Conservation (phyloP, 306 rosid species). For the Glycine tomentella region DNA sequence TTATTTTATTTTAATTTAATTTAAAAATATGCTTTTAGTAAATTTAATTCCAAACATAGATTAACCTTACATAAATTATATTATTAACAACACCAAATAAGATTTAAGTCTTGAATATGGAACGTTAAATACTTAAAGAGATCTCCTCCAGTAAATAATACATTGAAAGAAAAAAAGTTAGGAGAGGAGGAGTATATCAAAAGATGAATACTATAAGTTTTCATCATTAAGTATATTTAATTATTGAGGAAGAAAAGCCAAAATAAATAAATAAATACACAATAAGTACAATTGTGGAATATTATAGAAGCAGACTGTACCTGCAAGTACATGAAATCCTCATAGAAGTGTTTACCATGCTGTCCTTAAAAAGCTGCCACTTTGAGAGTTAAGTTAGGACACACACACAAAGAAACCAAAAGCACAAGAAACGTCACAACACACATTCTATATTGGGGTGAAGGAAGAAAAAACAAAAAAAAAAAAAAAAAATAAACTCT, state of each 20-base stretch:
- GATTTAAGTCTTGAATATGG: too few species aligned
- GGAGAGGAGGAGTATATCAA: too few species aligned
- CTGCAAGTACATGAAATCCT: conserved; percentile 50
- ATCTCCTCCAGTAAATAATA: too few species aligned
- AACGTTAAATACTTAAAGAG: too few species aligned
- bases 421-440: background rate
- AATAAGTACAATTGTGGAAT: background rate
- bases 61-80: background rate
- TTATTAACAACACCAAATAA: too few species aligned
- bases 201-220: too few species aligned
- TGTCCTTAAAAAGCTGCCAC: conserved; percentile 40
- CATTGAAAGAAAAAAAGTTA: too few species aligned
- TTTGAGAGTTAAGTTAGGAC: conserved; percentile 12
- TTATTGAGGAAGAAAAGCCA: background rate
- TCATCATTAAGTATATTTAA: too few species aligned
- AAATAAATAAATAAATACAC: background rate
- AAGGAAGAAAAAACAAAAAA: background rate
- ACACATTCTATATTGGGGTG: background rate
- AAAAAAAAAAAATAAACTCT: conserved; percentile 28
- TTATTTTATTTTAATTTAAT: background rate
- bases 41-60: background rate
- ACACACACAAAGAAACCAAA: conserved; percentile 7
- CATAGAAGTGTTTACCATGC: conserved; percentile 13
- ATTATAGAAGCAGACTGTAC: conserved; percentile 39
- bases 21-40: background rate